Percentiles rank a stretch among this genome's conserved stretches.
These are phyloP conservation scores for Phytophthora boehmeriae DNA, from an alignment of 352 stramenopile species.

Conservation along the genomic window DNA sequence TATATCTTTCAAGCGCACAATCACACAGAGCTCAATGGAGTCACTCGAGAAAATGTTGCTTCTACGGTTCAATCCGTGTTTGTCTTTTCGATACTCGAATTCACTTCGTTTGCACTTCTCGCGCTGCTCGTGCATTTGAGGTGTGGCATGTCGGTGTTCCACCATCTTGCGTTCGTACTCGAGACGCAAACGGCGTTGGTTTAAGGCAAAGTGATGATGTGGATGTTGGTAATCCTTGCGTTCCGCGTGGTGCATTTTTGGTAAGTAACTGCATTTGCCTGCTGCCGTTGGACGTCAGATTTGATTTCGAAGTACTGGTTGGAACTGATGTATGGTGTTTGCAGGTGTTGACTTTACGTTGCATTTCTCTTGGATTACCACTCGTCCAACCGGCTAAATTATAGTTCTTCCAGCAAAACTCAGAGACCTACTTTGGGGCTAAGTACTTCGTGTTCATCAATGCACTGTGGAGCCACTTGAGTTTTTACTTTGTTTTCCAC, in stretches of 20 bases:
- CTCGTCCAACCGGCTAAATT: background rate
- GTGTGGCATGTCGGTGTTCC: conserved; percentile 20
- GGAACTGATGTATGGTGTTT: background rate
- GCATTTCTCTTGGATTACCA: conserved; percentile 13
- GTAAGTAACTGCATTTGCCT: conserved; percentile 7
- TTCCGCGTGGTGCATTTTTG: conserved; percentile 32
- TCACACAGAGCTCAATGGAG: conserved; percentile 31
- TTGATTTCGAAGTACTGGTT: no score
- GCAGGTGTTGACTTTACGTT: conserved; percentile 19
- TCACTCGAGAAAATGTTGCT: conserved; percentile 11
- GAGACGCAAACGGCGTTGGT: conserved; percentile 27
- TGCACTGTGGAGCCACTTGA: no score
- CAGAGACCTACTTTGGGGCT: no score
- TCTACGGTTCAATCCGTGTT: conserved; percentile 25
- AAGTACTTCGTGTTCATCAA: no score
- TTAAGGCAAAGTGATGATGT: conserved; percentile 36
- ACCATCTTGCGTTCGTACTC: conserved; percentile 40
- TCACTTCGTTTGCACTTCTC: conserved; percentile 28
- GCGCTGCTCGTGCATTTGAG: conserved; percentile 10
- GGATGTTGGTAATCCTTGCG: conserved; percentile 26
- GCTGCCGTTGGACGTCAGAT: no score
- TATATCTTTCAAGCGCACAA: conserved; percentile 25
- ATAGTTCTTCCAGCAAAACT: background rate
- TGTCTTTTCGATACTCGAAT: conserved; percentile 27
- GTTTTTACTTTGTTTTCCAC: no score